These are phyloP conservation scores for Singerocomus rubriflavus DNA, from an alignment of 1,284 basidiomycete genomes.

Conservation along the genomic window DNA sequence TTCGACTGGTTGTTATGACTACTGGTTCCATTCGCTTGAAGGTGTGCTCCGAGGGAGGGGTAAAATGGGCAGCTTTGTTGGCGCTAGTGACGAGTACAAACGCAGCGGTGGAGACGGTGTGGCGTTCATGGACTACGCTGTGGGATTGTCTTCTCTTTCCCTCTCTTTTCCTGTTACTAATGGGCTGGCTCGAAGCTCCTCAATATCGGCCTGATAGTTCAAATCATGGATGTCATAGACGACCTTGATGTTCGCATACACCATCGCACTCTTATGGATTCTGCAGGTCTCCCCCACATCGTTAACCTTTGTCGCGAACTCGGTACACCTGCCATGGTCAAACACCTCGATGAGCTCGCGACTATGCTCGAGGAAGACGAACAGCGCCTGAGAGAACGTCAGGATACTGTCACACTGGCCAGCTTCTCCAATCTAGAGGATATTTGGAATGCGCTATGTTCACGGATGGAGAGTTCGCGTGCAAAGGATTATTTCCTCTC, in stretches of 20 bases:
- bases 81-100: constrained; percentile 87
- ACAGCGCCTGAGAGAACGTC: constrained; percentile 68
- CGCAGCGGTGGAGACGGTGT: constrained; percentile 62
- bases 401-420: constrained; percentile 75
- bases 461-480: constrained; percentile 71
- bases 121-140: constrained; percentile 80
- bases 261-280: constrained; percentile 85
- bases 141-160: constrained; percentile 41
- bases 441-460: constrained; percentile 80
- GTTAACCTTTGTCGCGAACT: constrained; percentile 72
- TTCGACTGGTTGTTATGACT: constrained; percentile 66
- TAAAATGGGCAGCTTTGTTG: constrained; percentile 93
- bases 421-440: constrained; percentile 84
- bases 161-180: constrained; percentile 13
- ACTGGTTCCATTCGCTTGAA: constrained; percentile 89
- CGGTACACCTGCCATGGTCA: constrained; percentile 62
- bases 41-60: constrained; percentile 80
- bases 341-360: constrained; percentile 68
- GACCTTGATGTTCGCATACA: constrained; percentile 84
- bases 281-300: constrained; percentile 77
- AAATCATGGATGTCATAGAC: constrained; percentile 59
- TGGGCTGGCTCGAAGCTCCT: constrained; percentile 43
- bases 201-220: constrained; percentile 72
- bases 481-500: constrained; percentile 88
- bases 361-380: constrained; percentile 77